Evolutionary conservation across 805 yeast species (phyloP).

Genomic region (Hanseniaspora opuntiae): DNA sequence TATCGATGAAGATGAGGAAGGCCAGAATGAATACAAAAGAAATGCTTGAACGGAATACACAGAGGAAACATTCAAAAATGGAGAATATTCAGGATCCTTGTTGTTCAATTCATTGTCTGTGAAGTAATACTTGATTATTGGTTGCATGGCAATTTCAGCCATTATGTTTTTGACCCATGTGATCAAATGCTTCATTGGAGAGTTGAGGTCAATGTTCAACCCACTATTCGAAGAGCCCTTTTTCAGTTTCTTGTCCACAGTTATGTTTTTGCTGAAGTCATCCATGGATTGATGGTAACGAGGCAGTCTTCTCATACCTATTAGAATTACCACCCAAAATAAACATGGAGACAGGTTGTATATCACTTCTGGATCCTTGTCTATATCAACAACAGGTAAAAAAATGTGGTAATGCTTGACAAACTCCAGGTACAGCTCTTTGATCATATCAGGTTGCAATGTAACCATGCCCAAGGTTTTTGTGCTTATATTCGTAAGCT

Average conservation of each 20-base stretch:
- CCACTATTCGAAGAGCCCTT: background rate
- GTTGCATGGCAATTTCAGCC: conserved; percentile 80
- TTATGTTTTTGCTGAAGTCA: conserved; percentile 9
- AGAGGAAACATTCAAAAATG: conserved; percentile 73
- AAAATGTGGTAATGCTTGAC: conserved; percentile 69
- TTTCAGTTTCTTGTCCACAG: conserved; percentile 14
- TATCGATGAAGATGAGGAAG: conserved; percentile 83
- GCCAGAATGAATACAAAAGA: conserved; percentile 82
- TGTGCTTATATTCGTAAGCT: conserved; percentile 40
- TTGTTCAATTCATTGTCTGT: conserved; percentile 41
- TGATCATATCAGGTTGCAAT: conserved; percentile 47
- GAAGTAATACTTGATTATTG: conserved; percentile 73
- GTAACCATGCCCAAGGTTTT: conserved; percentile 60
- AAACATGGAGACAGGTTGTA: conserved; percentile 72
- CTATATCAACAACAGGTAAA: conserved; percentile 74
- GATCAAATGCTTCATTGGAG: conserved; percentile 31
- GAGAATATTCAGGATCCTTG: conserved; percentile 30
- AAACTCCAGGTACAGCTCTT: conserved; percentile 52
- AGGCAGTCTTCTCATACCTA: conserved; percentile 53
- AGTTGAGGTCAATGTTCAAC: background rate
- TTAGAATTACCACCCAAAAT: conserved; percentile 86
- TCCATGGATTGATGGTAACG: conserved; percentile 24
- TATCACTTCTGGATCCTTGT: conserved; percentile 68
- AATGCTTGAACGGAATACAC: conserved; percentile 93
- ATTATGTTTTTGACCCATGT: conserved; percentile 60